Evolutionary conservation across 345 rosid genomes (phyloP).

Genomic region (Linum usitatissimum): DNA sequence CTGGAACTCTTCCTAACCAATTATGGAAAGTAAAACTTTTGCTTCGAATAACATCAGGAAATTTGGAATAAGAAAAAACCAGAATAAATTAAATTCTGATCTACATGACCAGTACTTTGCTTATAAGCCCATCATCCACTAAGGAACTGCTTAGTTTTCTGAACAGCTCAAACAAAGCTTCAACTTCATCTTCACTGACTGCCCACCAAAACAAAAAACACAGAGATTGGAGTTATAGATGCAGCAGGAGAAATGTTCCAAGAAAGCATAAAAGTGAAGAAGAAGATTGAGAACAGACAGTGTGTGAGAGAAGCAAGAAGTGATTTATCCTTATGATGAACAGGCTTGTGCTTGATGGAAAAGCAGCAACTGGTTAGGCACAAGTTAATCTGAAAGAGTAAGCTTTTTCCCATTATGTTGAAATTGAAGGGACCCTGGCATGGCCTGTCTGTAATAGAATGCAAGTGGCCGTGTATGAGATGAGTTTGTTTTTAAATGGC

Average conservation of each 20-base stretch:
- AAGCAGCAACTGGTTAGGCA: background rate
- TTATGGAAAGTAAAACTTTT: background rate
- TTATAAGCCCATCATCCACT: conserved; percentile 42
- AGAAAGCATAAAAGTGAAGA: background rate
- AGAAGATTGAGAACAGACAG: conserved; percentile 12
- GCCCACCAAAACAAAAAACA: conserved; percentile 9
- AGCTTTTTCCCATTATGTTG: background rate
- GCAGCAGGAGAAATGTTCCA: background rate
- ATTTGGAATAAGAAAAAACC: background rate
- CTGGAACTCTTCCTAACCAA: conserved; percentile 54
- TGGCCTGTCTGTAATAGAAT: too few species aligned
- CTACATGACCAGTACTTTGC: conserved; percentile 36
- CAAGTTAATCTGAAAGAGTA: background rate
- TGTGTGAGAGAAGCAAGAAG: conserved; percentile 27
- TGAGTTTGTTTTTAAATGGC: too few species aligned
- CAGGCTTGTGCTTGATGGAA: conserved; percentile 15
- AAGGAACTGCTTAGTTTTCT: conserved; percentile 52
- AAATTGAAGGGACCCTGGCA: too few species aligned
- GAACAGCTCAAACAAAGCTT: conserved; percentile 46
- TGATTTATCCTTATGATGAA: conserved; percentile 11
- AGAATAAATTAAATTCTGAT: too few species aligned
- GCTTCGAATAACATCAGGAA: background rate
- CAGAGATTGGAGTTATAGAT: background rate
- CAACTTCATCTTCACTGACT: conserved; percentile 49
- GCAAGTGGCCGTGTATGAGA: too few species aligned